These are phyloP conservation scores for Candida hispaniensis DNA, from an alignment of 805 yeast genomes.

Conservation along the genomic window DNA sequence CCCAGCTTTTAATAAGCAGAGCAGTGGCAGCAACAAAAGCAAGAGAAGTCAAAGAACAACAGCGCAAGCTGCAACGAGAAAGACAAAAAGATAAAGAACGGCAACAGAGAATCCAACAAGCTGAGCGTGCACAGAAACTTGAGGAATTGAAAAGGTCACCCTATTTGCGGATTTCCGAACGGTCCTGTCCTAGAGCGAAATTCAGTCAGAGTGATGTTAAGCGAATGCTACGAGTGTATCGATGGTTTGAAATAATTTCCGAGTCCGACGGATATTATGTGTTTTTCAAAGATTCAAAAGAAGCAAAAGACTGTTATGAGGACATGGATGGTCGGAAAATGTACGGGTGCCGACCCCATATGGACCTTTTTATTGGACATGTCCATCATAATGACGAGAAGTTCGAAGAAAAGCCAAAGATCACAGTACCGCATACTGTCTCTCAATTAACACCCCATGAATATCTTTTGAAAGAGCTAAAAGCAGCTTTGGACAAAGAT, in stretches of 20 bases:
- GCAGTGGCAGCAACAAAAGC: constrained; percentile 12
- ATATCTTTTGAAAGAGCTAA: constrained; percentile 52
- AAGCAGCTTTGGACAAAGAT: constrained; percentile 53
- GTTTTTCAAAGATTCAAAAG: constrained; percentile 50
- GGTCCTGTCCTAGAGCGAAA: constrained; percentile 26
- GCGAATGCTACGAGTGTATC: constrained; percentile 44
- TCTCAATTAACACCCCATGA: constrained; percentile 50
- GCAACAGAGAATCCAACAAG: not conserved
- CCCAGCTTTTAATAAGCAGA: constrained; percentile 16
- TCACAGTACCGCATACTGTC: constrained; percentile 1
- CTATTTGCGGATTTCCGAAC: constrained; percentile 23
- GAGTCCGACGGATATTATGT: constrained; percentile 60
- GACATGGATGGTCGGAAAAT: constrained; percentile 49
- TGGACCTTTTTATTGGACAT: constrained; percentile 42
- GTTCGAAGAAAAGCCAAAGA: constrained; percentile 22
- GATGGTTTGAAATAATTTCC: constrained; percentile 54
- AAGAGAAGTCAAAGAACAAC: not conserved
- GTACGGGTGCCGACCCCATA: constrained; percentile 39
- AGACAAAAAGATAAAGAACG: constrained; percentile 4
- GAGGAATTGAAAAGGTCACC: constrained; percentile 21
- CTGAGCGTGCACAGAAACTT: constrained; percentile 13
- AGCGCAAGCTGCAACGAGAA: not conserved
- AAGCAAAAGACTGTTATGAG: constrained; percentile 49
- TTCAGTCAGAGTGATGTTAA: constrained; percentile 50
- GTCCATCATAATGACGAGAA: too few relatives aligned